These are phyloP conservation scores for Candida tammaniensis DNA, from an alignment of 805 yeast genomes.

Conservation along the genomic window DNA sequence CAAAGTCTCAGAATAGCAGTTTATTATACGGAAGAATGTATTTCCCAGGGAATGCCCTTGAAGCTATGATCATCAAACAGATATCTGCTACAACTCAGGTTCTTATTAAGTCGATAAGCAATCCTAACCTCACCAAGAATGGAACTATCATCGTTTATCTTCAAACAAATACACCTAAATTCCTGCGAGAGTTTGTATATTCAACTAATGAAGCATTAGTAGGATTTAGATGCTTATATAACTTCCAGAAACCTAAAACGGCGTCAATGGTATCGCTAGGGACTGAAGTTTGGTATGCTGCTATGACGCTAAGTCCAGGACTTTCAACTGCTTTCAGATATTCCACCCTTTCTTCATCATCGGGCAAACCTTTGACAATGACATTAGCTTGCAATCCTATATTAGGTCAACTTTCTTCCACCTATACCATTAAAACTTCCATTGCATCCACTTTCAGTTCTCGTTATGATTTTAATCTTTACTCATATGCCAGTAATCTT, in stretches of 20 bases:
- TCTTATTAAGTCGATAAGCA: slow-evolving; percentile 72
- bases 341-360: slow-evolving; percentile 77
- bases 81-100: slow-evolving; percentile 60
- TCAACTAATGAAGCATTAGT: slow-evolving; percentile 80
- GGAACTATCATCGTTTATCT: slow-evolving; percentile 64
- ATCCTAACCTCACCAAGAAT: slow-evolving; percentile 50
- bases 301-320: slow-evolving; percentile 83
- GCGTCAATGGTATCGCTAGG: slow-evolving; percentile 74
- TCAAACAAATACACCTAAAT: slow-evolving; percentile 63
- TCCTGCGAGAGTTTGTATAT: slow-evolving; percentile 70
- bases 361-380: slow-evolving; percentile 87
- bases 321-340: slow-evolving; percentile 82
- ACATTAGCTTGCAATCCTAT: slow-evolving; percentile 86
- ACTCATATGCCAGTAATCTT: slow-evolving; percentile 84
- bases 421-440: slow-evolving; percentile 82
- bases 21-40: slow-evolving; percentile 83
- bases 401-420: slow-evolving; percentile 82
- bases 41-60: slow-evolving; percentile 82
- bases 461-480: slow-evolving; percentile 83
- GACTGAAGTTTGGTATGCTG: slow-evolving; percentile 86
- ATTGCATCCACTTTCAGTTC: slow-evolving; percentile 75
- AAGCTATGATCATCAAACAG: slow-evolving; percentile 78
- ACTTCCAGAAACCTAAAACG: slow-evolving; percentile 51
- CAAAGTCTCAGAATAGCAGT: no score
- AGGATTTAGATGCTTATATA: slow-evolving; percentile 79